Evolutionary conservation across 202 grass and related monocot genomes (phyloP), one percentile per base, ranked within the genome.

Genomic region (Setaria viridis): DNA sequence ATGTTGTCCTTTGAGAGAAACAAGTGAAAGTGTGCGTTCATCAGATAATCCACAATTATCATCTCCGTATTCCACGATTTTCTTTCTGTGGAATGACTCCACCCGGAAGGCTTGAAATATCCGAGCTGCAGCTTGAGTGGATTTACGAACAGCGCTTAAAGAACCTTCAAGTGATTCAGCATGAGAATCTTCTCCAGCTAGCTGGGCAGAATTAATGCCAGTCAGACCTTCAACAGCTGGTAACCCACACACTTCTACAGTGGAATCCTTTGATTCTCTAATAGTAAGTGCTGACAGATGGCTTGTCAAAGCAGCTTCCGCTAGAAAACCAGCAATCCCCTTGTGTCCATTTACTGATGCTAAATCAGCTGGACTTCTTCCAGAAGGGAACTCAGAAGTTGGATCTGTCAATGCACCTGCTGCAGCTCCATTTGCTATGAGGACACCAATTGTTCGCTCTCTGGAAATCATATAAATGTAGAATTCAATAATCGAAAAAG

Each of bases 321-420:
- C 94, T 39, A 97, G 92, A 82, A 97, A 94, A 51, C 94, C 94
- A 70, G 92, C 92, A 89, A 97, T 97, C 49, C 92, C 94, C 80
- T 94, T 97, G 81, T 92, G 86, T 33, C 90, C 94, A 92, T 92
- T 90, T 78, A 82, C 72, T 79, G 94, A 94, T 7, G 94, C 94
- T 76, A 94, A 88, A 87, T 92, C 94, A 53, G 94, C 84, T 78
- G 94, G 92, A 78, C 92, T 94, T 89, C 90, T 88, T 78, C 92
- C 92, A 66, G 79, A 80, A 83, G 84, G 81, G 79, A 87, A 89
- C 81, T 94, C 87, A 78, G 92, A 88, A 75, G 92, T 91, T 55
- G 94, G 92, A 65, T 97, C 90, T 64, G 92, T 92, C 63, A 97
- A 85, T 74, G 88, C 86, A 82, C 88, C 92, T 81, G 94, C 88